phyloP scores from a whole-genome alignment of 2,329 filamentous ascomycete genomes.

The Penicillium janthinellum region DNA sequence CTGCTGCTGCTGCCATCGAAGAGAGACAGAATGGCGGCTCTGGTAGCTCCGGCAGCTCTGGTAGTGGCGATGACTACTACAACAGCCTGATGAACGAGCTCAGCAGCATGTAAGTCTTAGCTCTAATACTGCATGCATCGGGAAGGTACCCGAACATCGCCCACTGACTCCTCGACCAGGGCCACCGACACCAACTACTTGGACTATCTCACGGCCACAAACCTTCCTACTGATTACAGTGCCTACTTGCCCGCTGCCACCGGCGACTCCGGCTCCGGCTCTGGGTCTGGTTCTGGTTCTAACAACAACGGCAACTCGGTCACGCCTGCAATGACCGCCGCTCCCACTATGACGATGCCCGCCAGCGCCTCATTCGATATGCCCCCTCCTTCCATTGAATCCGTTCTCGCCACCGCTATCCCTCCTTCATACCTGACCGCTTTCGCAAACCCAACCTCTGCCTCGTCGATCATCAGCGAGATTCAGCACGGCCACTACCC shows the following conservation, averaged over 20 bases:
- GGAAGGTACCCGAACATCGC: background rate
- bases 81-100: slow-evolving; percentile 12
- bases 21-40: slow-evolving; percentile 5
- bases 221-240: slow-evolving; percentile 7
- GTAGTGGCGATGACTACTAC: slow-evolving; percentile 5
- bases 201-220: slow-evolving; percentile 9
- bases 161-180: slow-evolving; percentile 3
- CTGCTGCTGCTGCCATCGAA: slow-evolving; percentile 17
- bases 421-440: slow-evolving; percentile 26
- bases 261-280: background rate
- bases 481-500: slow-evolving; percentile 28
- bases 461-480: slow-evolving; percentile 25
- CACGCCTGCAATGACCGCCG: slow-evolving; percentile 10
- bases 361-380: background rate
- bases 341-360: background rate
- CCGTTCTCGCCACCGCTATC: slow-evolving; percentile 30
- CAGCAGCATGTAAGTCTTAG: slow-evolving; percentile 7
- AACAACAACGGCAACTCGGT: background rate
- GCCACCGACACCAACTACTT: slow-evolving; percentile 10
- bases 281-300: background rate
- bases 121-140: background rate
- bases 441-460: slow-evolving; percentile 22
- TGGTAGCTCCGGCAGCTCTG: background rate
- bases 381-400: slow-evolving; percentile 29
- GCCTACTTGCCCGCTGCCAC: slow-evolving; percentile 3